Base-by-base conservation (phyloP, 306 rosid species). In the Neltuma alba region DNA sequence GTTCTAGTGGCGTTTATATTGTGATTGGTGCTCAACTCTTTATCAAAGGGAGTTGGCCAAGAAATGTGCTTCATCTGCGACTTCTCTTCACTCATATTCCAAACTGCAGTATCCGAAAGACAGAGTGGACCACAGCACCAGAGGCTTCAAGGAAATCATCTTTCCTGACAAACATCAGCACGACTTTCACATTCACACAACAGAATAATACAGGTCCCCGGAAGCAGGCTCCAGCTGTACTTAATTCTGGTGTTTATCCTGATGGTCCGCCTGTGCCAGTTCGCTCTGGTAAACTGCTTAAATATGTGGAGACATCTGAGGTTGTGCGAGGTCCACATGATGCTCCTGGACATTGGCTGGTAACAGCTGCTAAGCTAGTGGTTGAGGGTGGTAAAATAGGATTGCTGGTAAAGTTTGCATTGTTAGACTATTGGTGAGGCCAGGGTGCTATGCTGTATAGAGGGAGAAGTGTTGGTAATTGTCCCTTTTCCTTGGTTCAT, bases 311-410 rank as follows among this genome's bases (percentile, higher is more conserved):
- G 50, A 87, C 90, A 1, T 84, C 94, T 0, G 98, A 94, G 92
- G 97, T 94, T 28, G 85, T 88, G 64, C 89, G 93, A 38, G 98
- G 97, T 14, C 97, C 98, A 0, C 98, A 94, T 57, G 95, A 92
- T 83, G 81, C 87, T 82, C 98, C 98, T 0, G 98, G 98, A 9
- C 97, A 94, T 81, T 94, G 98, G 98, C 78, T 94, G 79, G 97
- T 94, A 74, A 91, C 87, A 14, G 97, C 97, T 73, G 98, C 97
- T 66, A 92, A 88, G 84, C 88, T 94, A 76, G 97, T 89, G 48
- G 80, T 82, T 18, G 95, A 92, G 31, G 93, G 93, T 45, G 92
- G 85, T 78, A 92, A 91, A 83, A 92, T 94, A 62, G 97, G 96
- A 72, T 83, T 94, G 79, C 89, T 87, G 66, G 97, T 91, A 20